Conservation (phyloP, 148 eudicot species). For the Amaranthus hypochondriacus region DNA sequence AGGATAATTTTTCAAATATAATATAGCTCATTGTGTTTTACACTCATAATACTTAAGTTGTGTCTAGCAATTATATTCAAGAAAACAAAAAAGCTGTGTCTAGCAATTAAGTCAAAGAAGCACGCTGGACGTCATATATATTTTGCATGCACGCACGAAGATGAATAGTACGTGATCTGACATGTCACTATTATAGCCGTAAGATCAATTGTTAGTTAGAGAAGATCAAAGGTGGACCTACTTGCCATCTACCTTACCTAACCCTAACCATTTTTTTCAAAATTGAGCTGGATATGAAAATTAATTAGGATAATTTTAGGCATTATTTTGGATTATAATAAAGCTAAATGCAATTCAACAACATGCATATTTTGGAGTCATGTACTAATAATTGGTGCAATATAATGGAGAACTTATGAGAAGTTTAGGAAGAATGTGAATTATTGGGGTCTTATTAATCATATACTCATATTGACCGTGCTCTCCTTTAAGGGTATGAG, state of each 20-base stretch:
- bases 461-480: no score
- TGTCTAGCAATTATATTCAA: no score
- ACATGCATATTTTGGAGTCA: no score
- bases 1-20: no score
- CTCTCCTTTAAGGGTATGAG: no score
- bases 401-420: no score
- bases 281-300: neutral
- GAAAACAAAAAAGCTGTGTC: no score
- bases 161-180: neutral
- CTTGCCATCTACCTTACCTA: conserved; percentile 7
- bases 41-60: no score
- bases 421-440: no score
- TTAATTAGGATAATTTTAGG: neutral
- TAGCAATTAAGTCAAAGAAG: neutral
- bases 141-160: neutral
- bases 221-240: neutral
- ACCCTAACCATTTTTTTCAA: neutral
- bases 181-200: neutral
- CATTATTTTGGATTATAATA: neutral
- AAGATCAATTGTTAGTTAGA: neutral
- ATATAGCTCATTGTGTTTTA: no score
- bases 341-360: neutral
- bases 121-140: neutral
- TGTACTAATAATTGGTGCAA: no score
- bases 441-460: no score